Evolutionary conservation across 805 yeast species (phyloP), one percentile per base, ranked within the genome.

Genomic region (Millerozyma miso): DNA sequence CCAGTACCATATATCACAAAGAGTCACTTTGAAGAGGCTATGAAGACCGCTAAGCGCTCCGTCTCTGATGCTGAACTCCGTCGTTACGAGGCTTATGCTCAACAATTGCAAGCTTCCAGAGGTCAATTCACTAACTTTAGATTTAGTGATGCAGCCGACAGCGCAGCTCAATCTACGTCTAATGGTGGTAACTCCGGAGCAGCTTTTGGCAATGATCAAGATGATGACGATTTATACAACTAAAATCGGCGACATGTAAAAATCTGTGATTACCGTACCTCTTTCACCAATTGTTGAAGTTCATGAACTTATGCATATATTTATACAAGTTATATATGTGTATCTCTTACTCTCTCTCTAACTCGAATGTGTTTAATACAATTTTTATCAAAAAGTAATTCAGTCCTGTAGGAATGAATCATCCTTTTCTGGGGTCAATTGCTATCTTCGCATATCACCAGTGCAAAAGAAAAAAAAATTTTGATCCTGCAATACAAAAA

Each of bases 31-130:
- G 97, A 93, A 69, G 98, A 93, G 75, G 99, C 99, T 37, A 93
- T 93, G 99, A 90, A 91, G 82, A 89, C 98, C 1, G 99, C 99
- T 41, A 85, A 89, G 69, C 86, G 98, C 58, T 90, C 97, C 43
- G 99, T 93, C 38, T 83, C 95, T 33, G 98, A 95, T 60, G 87
- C 97, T 32, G 99, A 93, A 70, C 78, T 93, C 60, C 93, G 99
- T 71, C 90, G 99, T 71, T 93, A 93, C 66, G 99, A 93, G 73
- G 95, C 98, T 5, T 93, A 91, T 60, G 95, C 97, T 40, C 97
- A 91, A 69, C 97, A 91, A 71, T 76, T 93, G 67, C 95, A 85
- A 67, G 88, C 96, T 44, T 86, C 97, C 1, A 88, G 99, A 72
- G 98, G 99, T 39, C 96, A 87, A 65, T 85, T 87, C 62, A 78